Percentiles rank a stretch among this genome's conserved stretches.
Conservation (phyloP, 768 basidiomycete species). For the Albatrellus ellisii region DNA sequence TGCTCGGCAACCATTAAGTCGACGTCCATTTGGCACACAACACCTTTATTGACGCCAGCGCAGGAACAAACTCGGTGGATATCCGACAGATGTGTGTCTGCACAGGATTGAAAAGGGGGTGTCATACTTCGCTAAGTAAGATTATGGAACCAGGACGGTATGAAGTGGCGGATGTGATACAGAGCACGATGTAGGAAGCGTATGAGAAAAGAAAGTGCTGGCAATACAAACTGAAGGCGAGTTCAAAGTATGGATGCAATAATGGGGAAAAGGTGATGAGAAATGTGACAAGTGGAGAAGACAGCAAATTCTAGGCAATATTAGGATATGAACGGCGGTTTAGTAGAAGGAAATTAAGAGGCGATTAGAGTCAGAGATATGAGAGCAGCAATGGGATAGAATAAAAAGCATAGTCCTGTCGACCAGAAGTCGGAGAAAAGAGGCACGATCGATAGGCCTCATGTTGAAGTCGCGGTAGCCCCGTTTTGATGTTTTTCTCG, state of each 20-base stretch:
- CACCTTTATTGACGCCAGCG: too few relatives aligned
- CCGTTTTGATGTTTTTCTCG: slow-evolving; percentile 15
- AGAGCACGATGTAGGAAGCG: slow-evolving; percentile 8
- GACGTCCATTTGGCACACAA: too few relatives aligned
- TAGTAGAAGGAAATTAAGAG: background rate
- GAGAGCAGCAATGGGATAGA: background rate
- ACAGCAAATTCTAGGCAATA: background rate
- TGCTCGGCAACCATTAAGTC: too few relatives aligned
- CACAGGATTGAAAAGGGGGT: too few relatives aligned
- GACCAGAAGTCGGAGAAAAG: slow-evolving; percentile 6
- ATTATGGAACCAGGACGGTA: too few relatives aligned
- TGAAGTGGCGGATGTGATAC: slow-evolving; percentile 4
- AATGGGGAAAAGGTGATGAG: background rate
- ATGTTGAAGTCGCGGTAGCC: slow-evolving; percentile 13
- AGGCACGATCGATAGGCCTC: slow-evolving; percentile 9
- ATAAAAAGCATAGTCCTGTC: slow-evolving; percentile 5
- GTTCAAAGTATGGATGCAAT: background rate
- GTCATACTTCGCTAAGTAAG: too few relatives aligned
- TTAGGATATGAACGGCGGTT: background rate
- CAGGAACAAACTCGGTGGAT: too few relatives aligned
- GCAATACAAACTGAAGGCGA: slow-evolving; percentile 4
- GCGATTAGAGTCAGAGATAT: background rate
- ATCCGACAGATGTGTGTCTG: too few relatives aligned
- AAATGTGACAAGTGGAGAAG: background rate
- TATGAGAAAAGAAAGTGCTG: slow-evolving; percentile 1